phyloP scores from a whole-genome alignment of 2,329 filamentous ascomycete species.

The Gremmenia infestans region DNA sequence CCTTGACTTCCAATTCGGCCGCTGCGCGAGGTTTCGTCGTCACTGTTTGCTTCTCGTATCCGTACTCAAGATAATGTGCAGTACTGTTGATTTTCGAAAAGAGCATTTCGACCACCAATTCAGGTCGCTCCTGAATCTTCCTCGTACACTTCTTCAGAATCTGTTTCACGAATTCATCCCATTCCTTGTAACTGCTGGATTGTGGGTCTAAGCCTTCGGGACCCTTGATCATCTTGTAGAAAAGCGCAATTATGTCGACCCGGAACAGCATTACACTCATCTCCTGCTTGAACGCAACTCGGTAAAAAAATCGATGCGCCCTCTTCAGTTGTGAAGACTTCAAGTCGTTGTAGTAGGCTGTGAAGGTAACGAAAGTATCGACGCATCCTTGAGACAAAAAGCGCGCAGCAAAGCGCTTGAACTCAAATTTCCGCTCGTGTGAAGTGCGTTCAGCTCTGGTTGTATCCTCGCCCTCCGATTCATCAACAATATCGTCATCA shows the following conservation, averaged over 20 bases:
- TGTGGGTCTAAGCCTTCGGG: constrained; percentile 67
- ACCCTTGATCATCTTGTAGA: constrained; percentile 90
- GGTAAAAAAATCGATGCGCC: constrained; percentile 89
- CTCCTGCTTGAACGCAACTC: constrained; percentile 91
- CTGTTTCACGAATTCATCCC: constrained; percentile 84
- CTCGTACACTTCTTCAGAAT: constrained; percentile 76
- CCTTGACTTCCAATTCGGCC: constrained; percentile 78
- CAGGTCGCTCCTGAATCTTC: constrained; percentile 79
- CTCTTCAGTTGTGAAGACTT: constrained; percentile 78
- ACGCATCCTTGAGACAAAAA: constrained; percentile 83
- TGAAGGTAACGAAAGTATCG: constrained; percentile 81
- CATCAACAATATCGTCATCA: constrained; percentile 51
- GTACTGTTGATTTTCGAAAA: constrained; percentile 89
- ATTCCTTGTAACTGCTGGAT: constrained; percentile 71
- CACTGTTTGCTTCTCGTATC: constrained; percentile 74
- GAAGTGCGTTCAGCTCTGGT: constrained; percentile 64
- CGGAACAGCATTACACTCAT: constrained; percentile 84
- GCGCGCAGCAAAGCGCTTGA: constrained; percentile 72
- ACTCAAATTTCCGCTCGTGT: constrained; percentile 90
- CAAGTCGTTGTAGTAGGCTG: constrained; percentile 75
- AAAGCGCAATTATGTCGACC: constrained; percentile 81
- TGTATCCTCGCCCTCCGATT: constrained; percentile 72
- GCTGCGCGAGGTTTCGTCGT: constrained; percentile 63
- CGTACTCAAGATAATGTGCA: constrained; percentile 83
- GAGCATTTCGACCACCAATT: constrained; percentile 83